Evolutionary conservation across 345 rosid genomes (phyloP), one percentile per base, ranked within the genome.

Genomic region (Pugionium cornutum): DNA sequence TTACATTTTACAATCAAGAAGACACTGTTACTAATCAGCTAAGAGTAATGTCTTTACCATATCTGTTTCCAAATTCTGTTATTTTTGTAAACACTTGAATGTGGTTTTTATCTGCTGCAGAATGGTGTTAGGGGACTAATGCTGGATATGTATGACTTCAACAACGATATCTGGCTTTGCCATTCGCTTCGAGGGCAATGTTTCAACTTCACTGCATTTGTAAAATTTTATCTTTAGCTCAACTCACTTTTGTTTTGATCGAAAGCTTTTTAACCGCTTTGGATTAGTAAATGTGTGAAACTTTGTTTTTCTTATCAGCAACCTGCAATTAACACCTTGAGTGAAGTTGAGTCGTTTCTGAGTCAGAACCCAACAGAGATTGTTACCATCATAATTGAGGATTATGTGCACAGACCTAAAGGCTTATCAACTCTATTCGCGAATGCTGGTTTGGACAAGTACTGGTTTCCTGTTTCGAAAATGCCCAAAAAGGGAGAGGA

Each of bases 181-280:
- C 98, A 92, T 82, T 92, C 98, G 0, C 89, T 89, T 78, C 79
- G 69, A 35, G 97, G 98, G 30, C 92, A 89, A 81, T 89, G 98
- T 65, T 92, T 78, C 85, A 89, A 89, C 82, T 86, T 92, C 91
- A 89, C 98, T 0, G 99, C 99, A 53, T 94, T 94, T 73, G 99
- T 94, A 88, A 87, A 54, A 9, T 26, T 26, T 50, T 51, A 35
- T 52, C 62, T 49, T 61, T 55, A 30, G 49, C 76, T 62, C 74
- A 32, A 6, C 9, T 32, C 5, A 40, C 25, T 2, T 35, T 40
- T 18, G 5, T 41, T 31, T 35, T 51, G 50, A 63, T 33, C 48
- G 3, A 37, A 31, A 8, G 35, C 46, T 62, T 67, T 18, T 3
- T 44, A 9, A 28, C 41, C 35, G 50, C 36, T 5, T 5, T 4